These are phyloP conservation scores for Backusella tarrabulga DNA, from an alignment of 192 early-diverging fungal species.

Conservation along the genomic window DNA sequence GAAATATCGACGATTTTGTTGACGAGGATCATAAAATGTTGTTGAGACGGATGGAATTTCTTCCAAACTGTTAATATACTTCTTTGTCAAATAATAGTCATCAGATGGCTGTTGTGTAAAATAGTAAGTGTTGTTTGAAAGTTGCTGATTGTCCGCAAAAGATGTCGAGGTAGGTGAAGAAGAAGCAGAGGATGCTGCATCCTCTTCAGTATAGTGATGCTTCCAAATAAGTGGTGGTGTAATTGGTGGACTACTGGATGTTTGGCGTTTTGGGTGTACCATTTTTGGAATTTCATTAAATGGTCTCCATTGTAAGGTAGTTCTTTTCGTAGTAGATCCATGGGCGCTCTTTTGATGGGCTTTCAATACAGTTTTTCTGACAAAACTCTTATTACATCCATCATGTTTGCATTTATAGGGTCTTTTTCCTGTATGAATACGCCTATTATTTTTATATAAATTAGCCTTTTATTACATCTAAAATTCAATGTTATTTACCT, in stretches of 20 bases:
- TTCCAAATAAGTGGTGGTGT: conserved; percentile 5
- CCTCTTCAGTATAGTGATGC: conserved; percentile 6
- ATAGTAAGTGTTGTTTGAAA: neutral
- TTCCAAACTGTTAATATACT: neutral
- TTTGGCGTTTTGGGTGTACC: neutral
- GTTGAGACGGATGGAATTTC: neutral
- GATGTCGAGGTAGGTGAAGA: neutral
- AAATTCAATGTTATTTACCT: conserved; percentile 38
- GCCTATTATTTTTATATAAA: conserved; percentile 14
- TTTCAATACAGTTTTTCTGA: conserved; percentile 52
- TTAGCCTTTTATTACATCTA: neutral
- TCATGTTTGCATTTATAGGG: conserved; percentile 35
- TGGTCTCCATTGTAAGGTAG: conserved; percentile 31
- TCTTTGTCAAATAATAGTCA: neutral
- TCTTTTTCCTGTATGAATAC: conserved; percentile 41
- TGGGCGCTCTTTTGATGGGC: conserved; percentile 40
- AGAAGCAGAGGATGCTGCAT: neutral
- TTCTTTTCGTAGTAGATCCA: conserved; percentile 8
- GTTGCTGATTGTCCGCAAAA: neutral
- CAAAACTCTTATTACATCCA: conserved; percentile 42
- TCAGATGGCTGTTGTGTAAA: neutral
- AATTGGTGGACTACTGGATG: neutral
- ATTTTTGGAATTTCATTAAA: conserved; percentile 25
- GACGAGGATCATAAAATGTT: neutral
- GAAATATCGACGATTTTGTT: neutral